Evolutionary conservation across 78 protist species (phyloP), one percentile per base, ranked within the genome.

Genomic region (Creolimax fragrantissima): DNA sequence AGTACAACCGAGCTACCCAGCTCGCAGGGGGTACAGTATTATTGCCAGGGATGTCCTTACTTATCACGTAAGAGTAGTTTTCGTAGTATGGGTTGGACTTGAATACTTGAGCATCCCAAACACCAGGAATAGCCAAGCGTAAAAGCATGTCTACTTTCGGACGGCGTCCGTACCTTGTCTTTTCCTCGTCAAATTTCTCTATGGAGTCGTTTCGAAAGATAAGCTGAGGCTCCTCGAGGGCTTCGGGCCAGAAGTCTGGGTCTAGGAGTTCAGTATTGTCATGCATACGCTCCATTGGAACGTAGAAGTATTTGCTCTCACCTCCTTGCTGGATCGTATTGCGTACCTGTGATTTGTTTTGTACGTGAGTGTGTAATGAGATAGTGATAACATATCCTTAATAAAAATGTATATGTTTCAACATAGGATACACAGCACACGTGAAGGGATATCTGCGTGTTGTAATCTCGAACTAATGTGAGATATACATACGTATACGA

Each of bases 141-240:
- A 86, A 37, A 11, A 86, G 4, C 90, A 86, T 86, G 42, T 86
- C 90, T 5, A 86, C 90, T 41, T 86, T 86, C 6, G 90, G 90
- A 7, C 90, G 17, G 37, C 90, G 90, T 24, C 90, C 90, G 90
- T 86, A 86, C 7, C 90, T 36, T 32, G 74, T 44, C 41, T 39
- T 24, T 5, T 90, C 17, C 42, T 90, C 89, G 41, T 90, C 35
- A n/a, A 90, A 90, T 36, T n/a, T 17, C 89, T 81, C 83, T 35
- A 24, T 37, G 7, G 92, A 58, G 35, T 90, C 92, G 17, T 45
- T 39, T 24, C 92, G 92, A 43, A 90, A 90, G 32, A 74, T 35
- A 6, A 90, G 24, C 32, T 90, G 92, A 6, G 92, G 92, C 35
- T 90, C 92, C 35, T 90, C 83, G 4, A 39, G 4, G 17, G 92